Conservation (phyloP, 2,329 filamentous ascomycete genomes). For the Hypoxylon sp. region DNA sequence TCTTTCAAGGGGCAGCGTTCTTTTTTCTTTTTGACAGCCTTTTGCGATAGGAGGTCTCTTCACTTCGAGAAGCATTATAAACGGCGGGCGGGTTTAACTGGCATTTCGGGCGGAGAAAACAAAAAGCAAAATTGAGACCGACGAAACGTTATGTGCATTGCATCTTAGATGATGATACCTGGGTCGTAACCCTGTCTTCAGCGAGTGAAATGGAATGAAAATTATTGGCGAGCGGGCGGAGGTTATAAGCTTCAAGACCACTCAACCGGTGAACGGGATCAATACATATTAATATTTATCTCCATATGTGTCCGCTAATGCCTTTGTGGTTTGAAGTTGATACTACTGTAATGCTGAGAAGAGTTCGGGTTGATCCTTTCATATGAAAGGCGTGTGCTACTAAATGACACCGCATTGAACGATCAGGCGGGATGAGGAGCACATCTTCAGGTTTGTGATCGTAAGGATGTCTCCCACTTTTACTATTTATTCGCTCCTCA, state of each 20-base stretch:
- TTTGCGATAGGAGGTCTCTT: conserved; percentile 14
- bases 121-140: conserved; percentile 31
- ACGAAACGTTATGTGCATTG: conserved; percentile 18
- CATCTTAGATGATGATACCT: conserved; percentile 37
- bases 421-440: not conserved
- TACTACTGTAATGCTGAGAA: not conserved
- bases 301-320: not conserved
- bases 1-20: conserved; percentile 18
- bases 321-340: not conserved
- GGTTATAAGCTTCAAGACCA: conserved; percentile 20
- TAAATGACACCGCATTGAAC: too few species aligned
- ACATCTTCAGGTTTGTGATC: not conserved
- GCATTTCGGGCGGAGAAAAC: conserved; percentile 30
- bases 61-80: conserved; percentile 35
- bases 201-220: conserved; percentile 17
- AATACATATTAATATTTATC: conserved; percentile 33
- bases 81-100: conserved; percentile 25
- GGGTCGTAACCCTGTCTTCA: conserved; percentile 20
- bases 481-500: not conserved
- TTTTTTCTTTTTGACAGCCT: not conserved
- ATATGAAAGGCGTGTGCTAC: not conserved
- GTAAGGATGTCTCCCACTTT: not conserved
- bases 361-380: not conserved
- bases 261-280: conserved; percentile 30
- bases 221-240: conserved; percentile 16